Base-by-base conservation (phyloP, 2,329 filamentous ascomycete genomes). In the Trichoderma brevicompactum region DNA sequence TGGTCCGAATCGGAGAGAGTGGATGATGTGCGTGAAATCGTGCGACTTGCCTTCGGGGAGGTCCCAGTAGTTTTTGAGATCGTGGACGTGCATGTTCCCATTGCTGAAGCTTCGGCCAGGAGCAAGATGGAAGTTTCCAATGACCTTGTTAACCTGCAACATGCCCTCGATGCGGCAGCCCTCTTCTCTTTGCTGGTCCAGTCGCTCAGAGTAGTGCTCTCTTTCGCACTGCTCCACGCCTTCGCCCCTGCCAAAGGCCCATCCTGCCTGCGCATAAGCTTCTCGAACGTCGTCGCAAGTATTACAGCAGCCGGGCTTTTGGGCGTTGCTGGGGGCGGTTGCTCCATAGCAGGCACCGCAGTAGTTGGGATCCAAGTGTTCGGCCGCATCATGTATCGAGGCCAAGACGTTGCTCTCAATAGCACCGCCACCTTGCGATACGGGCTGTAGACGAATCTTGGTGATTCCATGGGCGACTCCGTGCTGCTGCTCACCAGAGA, bases 61-160 rank as follows among this genome's bases (percentile, higher is more conserved):
- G 69, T 94, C 89, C 82, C 92, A 91, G 84, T 97, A 99, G 82
- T 95, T 96, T 78, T 97, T 93, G 69, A 99, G 83, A 75, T 99
- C 96, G 81, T 99, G 95, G 19, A 97, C 92, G 80, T 99, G 95
- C 87, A 98, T 90, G 81, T 97, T 96, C 70, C 92, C 93, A 74
- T 92, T 96, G 78, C 91, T 96, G 85, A 98, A 98, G 77, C 90
- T 94, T 79, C 94, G 92, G 72, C 95, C 95, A 1, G 95, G 95
- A 1, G 96, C 95, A 72, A 99, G 90, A 79, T 99, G 95, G 85
- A 99, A 99, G 82, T 99, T 99, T 65, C 95, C 95, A 63, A 99
- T 86, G 32, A 99, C 95, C 81, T 99, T 99, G 85, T 99, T 99
- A 70, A 99, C 96, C 54, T 92, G 91, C 71, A 99, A 86, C 44